Base-by-base conservation (phyloP, 805 yeast genomes). In the Tetrapisispora namnaoensis region DNA sequence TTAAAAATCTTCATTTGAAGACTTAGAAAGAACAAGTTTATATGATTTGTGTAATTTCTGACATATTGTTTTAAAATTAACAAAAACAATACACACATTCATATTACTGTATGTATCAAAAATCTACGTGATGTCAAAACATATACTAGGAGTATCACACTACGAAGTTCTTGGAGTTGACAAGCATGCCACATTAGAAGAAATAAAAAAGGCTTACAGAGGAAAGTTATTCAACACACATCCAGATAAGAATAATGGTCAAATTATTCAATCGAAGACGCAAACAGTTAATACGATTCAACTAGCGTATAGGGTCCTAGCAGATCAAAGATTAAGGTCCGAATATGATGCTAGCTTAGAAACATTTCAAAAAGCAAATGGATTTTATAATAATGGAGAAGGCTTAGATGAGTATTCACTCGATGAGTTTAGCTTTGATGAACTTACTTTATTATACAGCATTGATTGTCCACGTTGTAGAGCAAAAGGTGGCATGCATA, bases 401-500 rank as follows among this genome's bases (percentile, higher is more conserved):
- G 90, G 88, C 17, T 71, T 86, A 21, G 96, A 88, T 55, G 67
- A 73, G 3, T 73, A 76, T 47, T 81, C 83, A 30, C 63, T 89
- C 36, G 84, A 79, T 48, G 87, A 81, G 34, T 82, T 88, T 49
- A 60, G 60, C 2, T 69, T 65, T 42, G 66, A 66, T n/a, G 73
- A 70, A 6, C 67, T 62, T 10, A 55, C n/a, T 58, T 56, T 34
- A 67, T 50, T 48, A 71, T 69, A 64, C 66, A 46, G 35, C 35
- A 73, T 68, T 57, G 74, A 73, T 52, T 86, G 95, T 66, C 91
- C 91, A 0, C 67, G 93, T 42, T 86, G 95, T 58, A 68, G 72
- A 1, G 65, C 72, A 0, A 49, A 55, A 1, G 64, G 69, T 2
- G 81, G 90, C 0, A 84, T 87, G 49, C 59, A 60, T 16, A 62